These are phyloP conservation scores for Ophiostoma himal-ulmi DNA, from an alignment of 2,329 filamentous ascomycete species.

Conservation along the genomic window DNA sequence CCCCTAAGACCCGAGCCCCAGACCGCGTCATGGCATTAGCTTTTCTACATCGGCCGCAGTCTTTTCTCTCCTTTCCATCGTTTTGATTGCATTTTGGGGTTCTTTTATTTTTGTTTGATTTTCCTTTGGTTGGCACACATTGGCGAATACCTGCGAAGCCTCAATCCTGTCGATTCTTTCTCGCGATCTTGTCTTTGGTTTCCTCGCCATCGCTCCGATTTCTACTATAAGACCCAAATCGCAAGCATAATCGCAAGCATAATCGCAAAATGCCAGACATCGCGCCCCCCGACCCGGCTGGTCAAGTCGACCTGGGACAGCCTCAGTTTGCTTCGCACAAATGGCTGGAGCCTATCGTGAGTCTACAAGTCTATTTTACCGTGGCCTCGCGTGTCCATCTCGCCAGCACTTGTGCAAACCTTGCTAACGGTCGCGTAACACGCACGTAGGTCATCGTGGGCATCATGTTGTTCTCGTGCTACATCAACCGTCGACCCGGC, in stretches of 20 bases:
- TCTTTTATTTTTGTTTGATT: not conserved
- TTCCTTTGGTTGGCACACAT: not conserved
- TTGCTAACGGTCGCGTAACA: not conserved
- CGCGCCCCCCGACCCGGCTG: not conserved
- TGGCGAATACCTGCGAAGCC: not conserved
- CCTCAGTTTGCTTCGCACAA: constrained; percentile 11
- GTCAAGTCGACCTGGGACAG: not conserved
- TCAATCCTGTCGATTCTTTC: not conserved
- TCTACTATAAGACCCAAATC: not conserved
- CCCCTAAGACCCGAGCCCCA: not conserved
- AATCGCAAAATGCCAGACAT: not conserved
- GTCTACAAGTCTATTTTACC: not conserved
- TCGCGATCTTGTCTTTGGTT: not conserved
- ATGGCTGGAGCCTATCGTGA: constrained; percentile 11
- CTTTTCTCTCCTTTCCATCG: not conserved
- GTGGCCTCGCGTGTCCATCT: not conserved
- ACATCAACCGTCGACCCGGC: constrained; percentile 5
- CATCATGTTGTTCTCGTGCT: constrained; percentile 10
- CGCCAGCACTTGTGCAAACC: not conserved
- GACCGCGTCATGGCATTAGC: not conserved
- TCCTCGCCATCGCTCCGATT: not conserved
- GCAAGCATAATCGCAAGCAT: no score
- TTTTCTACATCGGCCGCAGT: not conserved
- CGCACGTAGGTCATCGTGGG: not conserved
- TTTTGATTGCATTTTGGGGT: not conserved